Evolutionary conservation across 148 eudicot species (phyloP).

Genomic region (Pharnaceum exiguum): DNA sequence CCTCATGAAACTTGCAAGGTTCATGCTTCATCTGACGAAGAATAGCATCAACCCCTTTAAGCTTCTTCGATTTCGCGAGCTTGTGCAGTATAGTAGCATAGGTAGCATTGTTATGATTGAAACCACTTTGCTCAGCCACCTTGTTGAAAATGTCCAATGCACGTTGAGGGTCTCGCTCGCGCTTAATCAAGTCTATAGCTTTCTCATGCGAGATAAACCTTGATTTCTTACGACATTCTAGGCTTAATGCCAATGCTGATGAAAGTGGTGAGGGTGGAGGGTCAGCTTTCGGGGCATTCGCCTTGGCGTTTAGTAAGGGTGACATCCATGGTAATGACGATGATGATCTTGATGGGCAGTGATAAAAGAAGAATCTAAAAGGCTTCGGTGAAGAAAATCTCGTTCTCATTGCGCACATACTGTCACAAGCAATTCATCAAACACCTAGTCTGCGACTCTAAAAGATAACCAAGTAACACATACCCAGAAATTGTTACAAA

Average conservation of each 20-base stretch:
- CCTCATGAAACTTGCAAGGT: slow-evolving; percentile 80
- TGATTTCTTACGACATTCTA: slow-evolving; percentile 17
- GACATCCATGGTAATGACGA: slow-evolving; percentile 49
- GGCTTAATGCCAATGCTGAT: background rate
- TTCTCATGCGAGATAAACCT: slow-evolving; percentile 61
- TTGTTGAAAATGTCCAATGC: slow-evolving; percentile 78
- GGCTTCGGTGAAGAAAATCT: background rate
- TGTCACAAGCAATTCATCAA: background rate
- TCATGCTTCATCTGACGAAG: slow-evolving; percentile 78
- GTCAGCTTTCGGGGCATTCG: slow-evolving; percentile 4
- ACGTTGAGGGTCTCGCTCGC: slow-evolving; percentile 62
- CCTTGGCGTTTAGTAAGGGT: slow-evolving; percentile 27
- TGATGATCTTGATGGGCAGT: slow-evolving; percentile 18
- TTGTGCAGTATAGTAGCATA: slow-evolving; percentile 67
- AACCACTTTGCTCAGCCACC: slow-evolving; percentile 73
- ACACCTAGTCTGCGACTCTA: background rate
- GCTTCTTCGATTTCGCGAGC: slow-evolving; percentile 63
- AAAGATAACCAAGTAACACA: background rate
- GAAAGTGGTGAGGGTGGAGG: slow-evolving; percentile 14
- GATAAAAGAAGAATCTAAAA: slow-evolving; percentile 19
- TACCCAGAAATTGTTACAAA: background rate
- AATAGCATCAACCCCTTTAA: slow-evolving; percentile 60
- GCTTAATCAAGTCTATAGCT: slow-evolving; percentile 55
- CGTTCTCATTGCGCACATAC: background rate
- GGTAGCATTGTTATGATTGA: slow-evolving; percentile 73